Conservation (phyloP, 257 asterid species). For the Avicennia marina region DNA sequence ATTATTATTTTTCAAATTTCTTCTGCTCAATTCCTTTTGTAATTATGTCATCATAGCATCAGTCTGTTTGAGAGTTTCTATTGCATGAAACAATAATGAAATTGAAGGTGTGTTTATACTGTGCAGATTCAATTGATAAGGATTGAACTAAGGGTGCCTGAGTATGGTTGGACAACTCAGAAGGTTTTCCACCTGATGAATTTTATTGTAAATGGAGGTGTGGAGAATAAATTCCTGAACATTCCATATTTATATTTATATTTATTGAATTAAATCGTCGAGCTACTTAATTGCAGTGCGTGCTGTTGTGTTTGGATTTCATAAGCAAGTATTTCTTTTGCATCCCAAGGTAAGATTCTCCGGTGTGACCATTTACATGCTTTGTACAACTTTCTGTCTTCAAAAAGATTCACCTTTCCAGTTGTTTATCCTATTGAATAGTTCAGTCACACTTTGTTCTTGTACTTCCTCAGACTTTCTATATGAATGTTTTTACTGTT, state of each 20-base stretch:
- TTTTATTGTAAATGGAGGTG: conserved; percentile 96
- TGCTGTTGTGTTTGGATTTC: conserved; percentile 80
- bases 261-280: conserved; percentile 9
- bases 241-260: neutral
- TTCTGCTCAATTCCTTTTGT: neutral
- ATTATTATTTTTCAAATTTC: too few relatives aligned
- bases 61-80: neutral
- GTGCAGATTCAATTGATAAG: conserved; percentile 91
- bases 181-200: conserved; percentile 99
- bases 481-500: conserved; percentile 3
- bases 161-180: conserved; percentile 97
- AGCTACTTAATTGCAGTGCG: conserved; percentile 59
- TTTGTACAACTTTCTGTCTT: neutral
- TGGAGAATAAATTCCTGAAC: conserved; percentile 16
- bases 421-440: conserved; percentile 3
- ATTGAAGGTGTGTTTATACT: conserved; percentile 18
- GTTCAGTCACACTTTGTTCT: neutral
- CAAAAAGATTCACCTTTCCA: conserved; percentile 9
- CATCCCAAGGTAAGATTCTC: conserved; percentile 70
- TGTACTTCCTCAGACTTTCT: neutral
- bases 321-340: conserved; percentile 61
- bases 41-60: neutral
- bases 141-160: conserved; percentile 87
- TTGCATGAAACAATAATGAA: neutral
- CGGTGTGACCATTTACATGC: neutral